Evolutionary conservation across 139 green algal species (phyloP), one percentile per base, ranked within the genome.

Genomic region (Micromonas commoda): DNA sequence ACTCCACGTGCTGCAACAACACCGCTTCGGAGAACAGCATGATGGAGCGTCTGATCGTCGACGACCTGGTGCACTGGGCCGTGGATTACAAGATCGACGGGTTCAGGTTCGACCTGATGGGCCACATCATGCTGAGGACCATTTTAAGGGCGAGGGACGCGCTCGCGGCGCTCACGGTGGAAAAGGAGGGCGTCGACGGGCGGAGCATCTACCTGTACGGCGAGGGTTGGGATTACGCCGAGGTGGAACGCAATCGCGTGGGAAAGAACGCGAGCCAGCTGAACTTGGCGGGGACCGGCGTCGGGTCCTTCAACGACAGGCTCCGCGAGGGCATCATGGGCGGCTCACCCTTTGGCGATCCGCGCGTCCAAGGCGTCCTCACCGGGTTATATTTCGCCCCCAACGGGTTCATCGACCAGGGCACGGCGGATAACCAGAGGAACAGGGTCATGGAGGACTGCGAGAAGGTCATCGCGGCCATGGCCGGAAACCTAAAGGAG

Each of bases 161-260:
- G 74, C 73, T 86, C 0, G 21, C 76, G 2, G 21, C 51, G 9
- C 71, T 87, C 5, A 84, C 79, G 2, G 3, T 89, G 0, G 85
- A 91, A 34, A 70, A 77, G 67, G 84, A 94, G 68, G 88, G 89
- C 39, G 86, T 94, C 19, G 84, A 91, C 45, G 91, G 91, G 1
- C 79, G 53, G 21, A 65, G 32, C 31, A 85, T 96, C 5, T 94
- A 96, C 83, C 82, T 96, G 60, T 97, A 97, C 80, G 92, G 91
- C 33, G 92, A 97, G 81, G 91, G 87, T 1, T 97, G 92, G 92
- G 89, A 96, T 84, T 96, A 95, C 88, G 92, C 89, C 21, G 92
- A 97, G 87, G 87, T 94, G 54, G 83, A 84, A 0, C 78, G 87
- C 77, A 94, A 94, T 74, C 78, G 85, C 70, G 82, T 90, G 3